phyloP scores from a whole-genome alignment of 2,329 filamentous ascomycete genomes.

The Bertia moriformis region DNA sequence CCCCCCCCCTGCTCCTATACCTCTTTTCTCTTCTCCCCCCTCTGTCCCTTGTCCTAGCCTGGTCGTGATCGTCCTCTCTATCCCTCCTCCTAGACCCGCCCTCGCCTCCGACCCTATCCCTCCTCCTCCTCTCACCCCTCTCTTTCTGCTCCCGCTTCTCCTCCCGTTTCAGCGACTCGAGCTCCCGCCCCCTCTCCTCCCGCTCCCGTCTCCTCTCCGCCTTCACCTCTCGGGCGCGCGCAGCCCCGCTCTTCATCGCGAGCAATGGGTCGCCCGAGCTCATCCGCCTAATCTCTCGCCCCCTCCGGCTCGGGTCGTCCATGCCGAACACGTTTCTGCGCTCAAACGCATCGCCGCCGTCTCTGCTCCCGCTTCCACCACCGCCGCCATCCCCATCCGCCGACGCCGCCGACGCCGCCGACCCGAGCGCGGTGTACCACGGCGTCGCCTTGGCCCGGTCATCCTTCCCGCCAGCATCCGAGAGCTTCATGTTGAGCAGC shows the following conservation, averaged over 20 bases:
- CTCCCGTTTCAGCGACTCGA: slow-evolving; percentile 7
- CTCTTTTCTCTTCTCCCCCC: neutral
- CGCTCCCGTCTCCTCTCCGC: slow-evolving; percentile 32
- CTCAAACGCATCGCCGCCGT: slow-evolving; percentile 11
- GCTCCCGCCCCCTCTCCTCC: slow-evolving; percentile 35
- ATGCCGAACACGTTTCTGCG: slow-evolving; percentile 61
- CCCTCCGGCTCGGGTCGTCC: slow-evolving; percentile 58
- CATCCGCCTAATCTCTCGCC: slow-evolving; percentile 54
- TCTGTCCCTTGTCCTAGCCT: neutral
- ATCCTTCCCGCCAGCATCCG: slow-evolving; percentile 58
- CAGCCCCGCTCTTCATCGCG: slow-evolving; percentile 69
- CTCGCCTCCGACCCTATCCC: neutral
- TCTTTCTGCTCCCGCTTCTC: neutral
- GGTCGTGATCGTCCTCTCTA: no score
- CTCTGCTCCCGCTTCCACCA: no score
- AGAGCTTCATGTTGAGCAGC: slow-evolving; percentile 73
- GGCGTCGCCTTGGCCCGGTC: slow-evolving; percentile 28
- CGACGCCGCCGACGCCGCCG: slow-evolving; percentile 4
- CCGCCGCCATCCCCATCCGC: no score
- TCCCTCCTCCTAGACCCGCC: neutral
- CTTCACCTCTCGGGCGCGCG: slow-evolving; percentile 58
- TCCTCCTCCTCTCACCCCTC: neutral
- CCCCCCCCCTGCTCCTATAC: neutral
- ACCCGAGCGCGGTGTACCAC: slow-evolving; percentile 58
- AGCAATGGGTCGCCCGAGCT: slow-evolving; percentile 64